Percentiles rank a stretch among this genome's conserved stretches.
Evolutionary conservation across 176 grass and related monocot genomes (phyloP).

Genomic region (Lolium multiflorum): DNA sequence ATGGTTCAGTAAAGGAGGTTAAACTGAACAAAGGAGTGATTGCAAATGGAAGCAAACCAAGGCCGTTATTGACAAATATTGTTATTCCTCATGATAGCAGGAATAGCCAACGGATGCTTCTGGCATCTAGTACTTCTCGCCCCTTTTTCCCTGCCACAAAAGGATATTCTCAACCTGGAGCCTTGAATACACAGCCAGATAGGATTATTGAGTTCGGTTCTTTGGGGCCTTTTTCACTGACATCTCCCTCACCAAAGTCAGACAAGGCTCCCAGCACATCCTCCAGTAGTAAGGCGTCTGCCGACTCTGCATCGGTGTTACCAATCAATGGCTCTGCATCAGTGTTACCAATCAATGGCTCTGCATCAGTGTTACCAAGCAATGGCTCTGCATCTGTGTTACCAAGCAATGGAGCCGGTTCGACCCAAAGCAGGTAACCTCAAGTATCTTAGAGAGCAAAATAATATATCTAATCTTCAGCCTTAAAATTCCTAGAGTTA

Average conservation of each 20-base stretch:
- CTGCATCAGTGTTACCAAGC: constrained; percentile 31
- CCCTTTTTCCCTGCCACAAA: neutral
- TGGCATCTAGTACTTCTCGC: constrained; percentile 8
- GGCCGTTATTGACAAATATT: neutral
- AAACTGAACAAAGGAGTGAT: neutral
- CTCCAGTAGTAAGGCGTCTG: neutral
- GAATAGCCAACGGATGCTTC: neutral
- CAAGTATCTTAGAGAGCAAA: neutral
- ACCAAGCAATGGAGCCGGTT: neutral
- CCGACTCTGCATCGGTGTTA: constrained; percentile 23
- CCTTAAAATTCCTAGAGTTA: neutral
- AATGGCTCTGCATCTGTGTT: constrained; percentile 17
- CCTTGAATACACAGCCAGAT: neutral
- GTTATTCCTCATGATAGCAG: neutral
- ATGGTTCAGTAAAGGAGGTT: constrained; percentile 15
- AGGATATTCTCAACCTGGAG: constrained; percentile 28
- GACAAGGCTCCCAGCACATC: constrained; percentile 21
- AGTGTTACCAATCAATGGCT: constrained; percentile 18
- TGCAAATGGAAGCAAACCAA: constrained; percentile 25
- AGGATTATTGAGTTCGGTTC: constrained; percentile 64
- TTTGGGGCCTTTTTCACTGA: constrained; percentile 60
- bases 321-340: constrained; percentile 24
- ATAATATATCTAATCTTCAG: constrained; percentile 2
- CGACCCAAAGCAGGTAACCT: constrained; percentile 55
- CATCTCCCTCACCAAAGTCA: constrained; percentile 35